phyloP scores from a whole-genome alignment of 2,329 filamentous ascomycete species.

The Penicillium aurantiogriseum region DNA sequence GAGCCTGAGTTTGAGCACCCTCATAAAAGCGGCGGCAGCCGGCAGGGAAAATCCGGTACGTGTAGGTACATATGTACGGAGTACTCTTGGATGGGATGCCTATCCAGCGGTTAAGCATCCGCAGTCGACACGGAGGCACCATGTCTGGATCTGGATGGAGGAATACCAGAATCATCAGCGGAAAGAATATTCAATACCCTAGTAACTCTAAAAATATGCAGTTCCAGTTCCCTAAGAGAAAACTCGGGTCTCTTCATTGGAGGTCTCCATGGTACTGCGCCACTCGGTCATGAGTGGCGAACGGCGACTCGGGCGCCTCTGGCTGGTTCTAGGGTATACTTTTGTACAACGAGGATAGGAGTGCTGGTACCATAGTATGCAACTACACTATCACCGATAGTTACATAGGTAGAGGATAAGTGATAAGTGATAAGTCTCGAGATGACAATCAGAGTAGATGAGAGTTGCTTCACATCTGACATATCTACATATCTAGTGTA shows the following conservation, averaged over 20 bases:
- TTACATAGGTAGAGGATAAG: neutral
- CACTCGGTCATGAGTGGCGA: constrained; percentile 10
- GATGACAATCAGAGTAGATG: neutral
- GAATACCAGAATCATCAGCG: neutral
- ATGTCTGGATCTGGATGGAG: neutral
- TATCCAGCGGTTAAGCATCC: neutral
- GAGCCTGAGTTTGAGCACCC: no score
- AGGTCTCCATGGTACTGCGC: neutral
- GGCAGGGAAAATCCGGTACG: no score
- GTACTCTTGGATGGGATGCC: neutral
- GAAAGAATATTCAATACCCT: neutral
- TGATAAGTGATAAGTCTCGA: neutral
- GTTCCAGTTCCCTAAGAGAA: neutral
- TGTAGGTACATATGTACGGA: no score
- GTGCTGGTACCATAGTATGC: neutral
- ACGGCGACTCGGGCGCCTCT: neutral
- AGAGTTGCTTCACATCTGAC: neutral
- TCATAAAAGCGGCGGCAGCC: no score
- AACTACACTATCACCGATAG: neutral
- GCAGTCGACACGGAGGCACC: neutral
- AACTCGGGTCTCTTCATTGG: neutral
- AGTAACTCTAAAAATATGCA: constrained; percentile 7
- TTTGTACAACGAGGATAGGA: neutral
- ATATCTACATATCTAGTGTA: neutral
- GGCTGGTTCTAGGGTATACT: neutral